These are phyloP conservation scores for Penicillium digitatum DNA, from an alignment of 2,329 filamentous ascomycete species.

Conservation along the genomic window DNA sequence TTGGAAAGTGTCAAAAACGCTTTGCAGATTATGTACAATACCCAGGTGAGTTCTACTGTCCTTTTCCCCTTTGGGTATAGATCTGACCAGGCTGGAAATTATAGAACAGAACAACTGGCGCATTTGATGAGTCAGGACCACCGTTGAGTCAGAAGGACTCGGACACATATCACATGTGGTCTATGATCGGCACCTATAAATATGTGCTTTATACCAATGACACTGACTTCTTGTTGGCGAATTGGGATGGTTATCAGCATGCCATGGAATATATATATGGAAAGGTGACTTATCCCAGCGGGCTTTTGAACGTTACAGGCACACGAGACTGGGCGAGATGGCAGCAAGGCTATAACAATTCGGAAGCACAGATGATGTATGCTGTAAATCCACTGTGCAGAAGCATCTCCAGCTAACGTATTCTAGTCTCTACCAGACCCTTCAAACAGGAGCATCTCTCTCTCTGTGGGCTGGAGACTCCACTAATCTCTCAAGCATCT, in stretches of 20 bases:
- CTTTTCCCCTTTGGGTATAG: not conserved
- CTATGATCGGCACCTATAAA: conserved; percentile 56
- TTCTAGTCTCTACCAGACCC: conserved; percentile 49
- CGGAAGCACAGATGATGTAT: conserved; percentile 51
- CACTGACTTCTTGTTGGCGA: conserved; percentile 44
- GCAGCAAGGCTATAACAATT: conserved; percentile 50
- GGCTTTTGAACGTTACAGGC: conserved; percentile 50
- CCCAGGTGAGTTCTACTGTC: conserved; percentile 29
- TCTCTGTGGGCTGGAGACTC: conserved; percentile 48
- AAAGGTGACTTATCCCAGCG: conserved; percentile 44
- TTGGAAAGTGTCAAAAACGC: conserved; percentile 48
- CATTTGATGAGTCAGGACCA: conserved; percentile 36
- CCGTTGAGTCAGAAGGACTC: conserved; percentile 33
- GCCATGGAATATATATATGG: conserved; percentile 48
- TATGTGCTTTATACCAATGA: conserved; percentile 57
- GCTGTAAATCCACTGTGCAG: not conserved
- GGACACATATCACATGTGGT: conserved; percentile 47
- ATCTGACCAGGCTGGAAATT: not conserved
- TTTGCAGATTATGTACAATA: conserved; percentile 47
- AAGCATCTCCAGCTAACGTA: not conserved
- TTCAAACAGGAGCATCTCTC: conserved; percentile 52
- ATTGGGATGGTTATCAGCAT: conserved; percentile 49
- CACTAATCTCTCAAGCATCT: conserved; percentile 37
- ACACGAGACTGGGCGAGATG: conserved; percentile 51
- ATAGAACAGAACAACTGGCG: conserved; percentile 30